Evolutionary conservation across 805 yeast genomes (phyloP).

Genomic region (Wickerhamiella allomyrinae): DNA sequence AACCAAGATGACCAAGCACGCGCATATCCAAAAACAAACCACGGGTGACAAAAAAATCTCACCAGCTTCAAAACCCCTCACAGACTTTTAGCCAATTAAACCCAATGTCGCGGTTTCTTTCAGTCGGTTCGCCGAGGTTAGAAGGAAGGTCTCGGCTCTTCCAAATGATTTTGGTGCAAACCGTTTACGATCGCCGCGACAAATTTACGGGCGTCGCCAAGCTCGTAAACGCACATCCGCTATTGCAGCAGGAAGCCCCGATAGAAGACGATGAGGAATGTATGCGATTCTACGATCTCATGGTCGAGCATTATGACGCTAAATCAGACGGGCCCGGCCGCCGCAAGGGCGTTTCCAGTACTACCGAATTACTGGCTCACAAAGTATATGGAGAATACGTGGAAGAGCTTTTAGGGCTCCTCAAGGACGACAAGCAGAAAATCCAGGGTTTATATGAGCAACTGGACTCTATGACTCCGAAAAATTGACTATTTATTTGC

Average conservation of each 20-base stretch:
- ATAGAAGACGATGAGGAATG: background rate
- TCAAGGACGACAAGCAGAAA: background rate
- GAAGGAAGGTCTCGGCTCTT: constrained; percentile 10
- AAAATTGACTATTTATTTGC: background rate
- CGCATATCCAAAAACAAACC: too few species aligned
- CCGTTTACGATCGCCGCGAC: constrained; percentile 20
- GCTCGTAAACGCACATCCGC: constrained; percentile 18
- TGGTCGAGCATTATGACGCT: background rate
- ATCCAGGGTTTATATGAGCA: background rate
- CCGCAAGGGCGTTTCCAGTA: background rate
- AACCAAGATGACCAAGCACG: too few species aligned
- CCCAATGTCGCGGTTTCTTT: background rate
- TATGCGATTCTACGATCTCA: background rate
- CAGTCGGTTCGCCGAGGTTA: background rate
- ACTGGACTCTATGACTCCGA: background rate
- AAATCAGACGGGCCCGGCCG: background rate
- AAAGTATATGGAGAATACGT: background rate
- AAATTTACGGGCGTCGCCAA: constrained; percentile 15
- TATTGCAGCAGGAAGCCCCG: constrained; percentile 6
- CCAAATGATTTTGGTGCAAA: constrained; percentile 20
- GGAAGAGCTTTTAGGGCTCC: background rate
- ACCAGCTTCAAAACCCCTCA: background rate
- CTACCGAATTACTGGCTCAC: background rate
- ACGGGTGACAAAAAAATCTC: too few species aligned
- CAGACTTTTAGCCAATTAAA: background rate